phyloP scores from a whole-genome alignment of 176 grass and related monocot genomes.

The Alloteropsis semialata region DNA sequence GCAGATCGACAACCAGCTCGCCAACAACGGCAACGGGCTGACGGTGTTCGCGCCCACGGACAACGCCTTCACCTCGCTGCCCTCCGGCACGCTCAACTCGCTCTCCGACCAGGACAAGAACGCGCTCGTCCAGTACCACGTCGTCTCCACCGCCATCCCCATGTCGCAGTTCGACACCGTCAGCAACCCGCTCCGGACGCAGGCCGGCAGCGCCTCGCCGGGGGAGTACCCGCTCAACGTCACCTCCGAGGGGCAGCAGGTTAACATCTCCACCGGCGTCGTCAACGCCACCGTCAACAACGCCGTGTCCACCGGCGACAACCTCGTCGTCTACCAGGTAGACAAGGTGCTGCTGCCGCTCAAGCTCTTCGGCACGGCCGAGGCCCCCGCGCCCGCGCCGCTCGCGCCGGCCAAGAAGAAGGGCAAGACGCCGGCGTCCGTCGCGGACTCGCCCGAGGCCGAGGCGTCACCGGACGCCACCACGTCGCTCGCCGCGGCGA shows the following conservation, averaged over 20 bases:
- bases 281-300: slow-evolving; percentile 72
- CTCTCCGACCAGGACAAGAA: slow-evolving; percentile 82
- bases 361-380: slow-evolving; percentile 48
- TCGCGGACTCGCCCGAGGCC: slow-evolving; percentile 50
- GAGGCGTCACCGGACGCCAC: slow-evolving; percentile 38
- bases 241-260: slow-evolving; percentile 55
- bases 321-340: slow-evolving; percentile 73
- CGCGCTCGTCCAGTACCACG: slow-evolving; percentile 78
- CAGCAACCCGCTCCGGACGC: slow-evolving; percentile 89
- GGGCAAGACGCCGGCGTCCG: slow-evolving; percentile 49
- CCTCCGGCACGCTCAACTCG: slow-evolving; percentile 78
- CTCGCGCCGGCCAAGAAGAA: slow-evolving; percentile 46
- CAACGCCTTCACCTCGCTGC: slow-evolving; percentile 86
- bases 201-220: slow-evolving; percentile 58
- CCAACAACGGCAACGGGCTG: slow-evolving; percentile 69
- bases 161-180: slow-evolving; percentile 76
- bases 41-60: slow-evolving; percentile 92
- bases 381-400: slow-evolving; percentile 51
- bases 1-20: slow-evolving; percentile 96
- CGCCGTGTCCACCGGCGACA: slow-evolving; percentile 51
- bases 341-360: slow-evolving; percentile 72
- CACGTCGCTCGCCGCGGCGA: slow-evolving; percentile 15
- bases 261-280: slow-evolving; percentile 85
- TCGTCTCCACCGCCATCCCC: slow-evolving; percentile 49
- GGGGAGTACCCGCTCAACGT: slow-evolving; percentile 81